phyloP scores from a whole-genome alignment of 306 rosid species.

The Dryas drummondii region DNA sequence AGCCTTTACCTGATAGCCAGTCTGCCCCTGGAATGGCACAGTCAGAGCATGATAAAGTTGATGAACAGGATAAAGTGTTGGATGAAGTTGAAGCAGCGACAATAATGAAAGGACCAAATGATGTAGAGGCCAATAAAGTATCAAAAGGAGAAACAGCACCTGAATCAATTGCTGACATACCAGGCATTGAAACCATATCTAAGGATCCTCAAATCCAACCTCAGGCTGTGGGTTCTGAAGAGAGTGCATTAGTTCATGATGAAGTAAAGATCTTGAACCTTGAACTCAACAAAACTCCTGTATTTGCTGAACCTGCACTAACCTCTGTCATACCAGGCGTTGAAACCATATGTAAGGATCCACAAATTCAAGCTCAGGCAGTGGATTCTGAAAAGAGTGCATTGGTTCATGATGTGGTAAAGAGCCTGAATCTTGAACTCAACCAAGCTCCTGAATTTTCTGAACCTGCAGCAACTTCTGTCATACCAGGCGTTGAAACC shows the following conservation, averaged over 20 bases:
- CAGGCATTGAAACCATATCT: conserved; percentile 19
- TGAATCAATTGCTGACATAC: conserved; percentile 26
- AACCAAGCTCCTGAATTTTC: conserved; percentile 32
- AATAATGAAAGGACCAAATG: conserved; percentile 33
- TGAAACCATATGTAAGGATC: conserved; percentile 25
- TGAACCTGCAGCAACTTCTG: conserved; percentile 23
- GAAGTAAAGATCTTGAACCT: conserved; percentile 30
- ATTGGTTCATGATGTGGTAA: conserved; percentile 27
- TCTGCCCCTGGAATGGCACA: conserved; percentile 16
- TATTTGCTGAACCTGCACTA: conserved; percentile 31
- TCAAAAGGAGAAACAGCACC: conserved; percentile 30
- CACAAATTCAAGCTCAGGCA: conserved; percentile 24
- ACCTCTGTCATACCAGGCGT: not conserved
- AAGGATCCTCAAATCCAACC: conserved; percentile 28
- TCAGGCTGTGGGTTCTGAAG: conserved; percentile 24
- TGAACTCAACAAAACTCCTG: conserved; percentile 37
- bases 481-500: conserved; percentile 24
- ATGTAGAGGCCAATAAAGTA: conserved; percentile 27
- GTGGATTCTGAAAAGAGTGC: conserved; percentile 30
- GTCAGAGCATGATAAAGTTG: conserved; percentile 27
- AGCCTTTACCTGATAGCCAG: conserved; percentile 24
- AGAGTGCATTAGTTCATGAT: conserved; percentile 29
- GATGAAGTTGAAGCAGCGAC: conserved; percentile 28
- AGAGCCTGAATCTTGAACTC: conserved; percentile 33
- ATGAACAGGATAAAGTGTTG: conserved; percentile 27